Conservation (phyloP, 768 basidiomycete genomes). For the Pulveroboletus sp. region DNA sequence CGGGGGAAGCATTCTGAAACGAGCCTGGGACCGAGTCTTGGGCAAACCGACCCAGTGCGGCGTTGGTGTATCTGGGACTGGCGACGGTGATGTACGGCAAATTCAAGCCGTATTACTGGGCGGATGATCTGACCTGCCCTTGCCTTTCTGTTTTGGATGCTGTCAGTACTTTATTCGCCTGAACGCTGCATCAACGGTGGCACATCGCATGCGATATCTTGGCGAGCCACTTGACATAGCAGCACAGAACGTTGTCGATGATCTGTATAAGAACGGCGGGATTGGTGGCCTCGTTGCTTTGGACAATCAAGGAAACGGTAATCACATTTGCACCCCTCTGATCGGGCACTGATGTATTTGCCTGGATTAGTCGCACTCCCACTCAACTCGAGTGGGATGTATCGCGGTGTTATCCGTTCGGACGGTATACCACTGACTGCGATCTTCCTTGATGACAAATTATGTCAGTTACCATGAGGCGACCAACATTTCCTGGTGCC, state of each 20-base stretch:
- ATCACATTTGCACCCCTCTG: too few relatives aligned
- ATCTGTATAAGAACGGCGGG: conserved; percentile 58
- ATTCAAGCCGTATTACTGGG: too few relatives aligned
- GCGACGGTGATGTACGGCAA: conserved; percentile 72
- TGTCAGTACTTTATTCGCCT: conserved; percentile 74
- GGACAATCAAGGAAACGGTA: conserved; percentile 70
- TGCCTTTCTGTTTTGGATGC: not conserved
- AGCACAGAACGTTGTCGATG: conserved; percentile 51
- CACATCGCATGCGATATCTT: conserved; percentile 60
- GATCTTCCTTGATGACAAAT: conserved; percentile 70
- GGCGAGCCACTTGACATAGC: conserved; percentile 58
- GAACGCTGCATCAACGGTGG: conserved; percentile 63
- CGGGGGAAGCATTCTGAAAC: too few relatives aligned
- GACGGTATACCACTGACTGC: conserved; percentile 74
- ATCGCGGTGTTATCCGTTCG: conserved; percentile 67
- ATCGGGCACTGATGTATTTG: not conserved
- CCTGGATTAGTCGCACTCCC: conserved; percentile 58
- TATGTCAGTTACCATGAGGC: conserved; percentile 22
- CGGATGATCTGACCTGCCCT: not conserved
- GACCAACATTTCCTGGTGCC: not conserved
- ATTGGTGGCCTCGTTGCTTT: conserved; percentile 75
- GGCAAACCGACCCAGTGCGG: conserved; percentile 39
- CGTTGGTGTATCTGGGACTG: conserved; percentile 78
- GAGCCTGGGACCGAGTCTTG: too few relatives aligned
- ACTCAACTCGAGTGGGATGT: conserved; percentile 80